A percentile compares a stretch with the other conserved stretches of the same genome.
Evolutionary conservation across 2,329 filamentous ascomycete genomes (phyloP).

Genomic region (Bisporella sp.): DNA sequence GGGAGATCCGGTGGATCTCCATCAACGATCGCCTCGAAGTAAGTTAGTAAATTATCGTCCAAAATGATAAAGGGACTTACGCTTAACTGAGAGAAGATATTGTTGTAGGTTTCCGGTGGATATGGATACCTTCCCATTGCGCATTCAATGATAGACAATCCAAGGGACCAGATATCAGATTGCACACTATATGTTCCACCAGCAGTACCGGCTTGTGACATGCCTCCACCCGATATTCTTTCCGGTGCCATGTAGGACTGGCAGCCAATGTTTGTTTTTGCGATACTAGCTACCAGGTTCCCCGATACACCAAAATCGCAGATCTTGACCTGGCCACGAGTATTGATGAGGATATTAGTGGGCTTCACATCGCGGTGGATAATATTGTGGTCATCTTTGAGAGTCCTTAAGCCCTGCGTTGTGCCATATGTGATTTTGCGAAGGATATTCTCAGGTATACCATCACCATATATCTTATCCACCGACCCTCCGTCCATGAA

Average conservation of each 20-base stretch:
- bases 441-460: constrained; percentile 81
- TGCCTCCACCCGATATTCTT: constrained; percentile 80
- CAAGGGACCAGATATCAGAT: constrained; percentile 96
- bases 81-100: constrained; percentile 94
- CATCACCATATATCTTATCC: constrained; percentile 88
- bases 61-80: constrained; percentile 50
- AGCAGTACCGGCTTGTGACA: constrained; percentile 61
- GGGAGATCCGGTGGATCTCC: constrained; percentile 91
- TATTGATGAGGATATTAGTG: constrained; percentile 95
- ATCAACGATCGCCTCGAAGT: constrained; percentile 81
- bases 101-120: constrained; percentile 93
- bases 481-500: constrained; percentile 98
- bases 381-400: constrained; percentile 98
- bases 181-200: constrained; percentile 95
- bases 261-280: constrained; percentile 97
- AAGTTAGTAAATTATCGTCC: constrained; percentile 3
- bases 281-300: constrained; percentile 93
- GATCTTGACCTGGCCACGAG: constrained; percentile 87
- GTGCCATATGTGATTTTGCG: constrained; percentile 88
- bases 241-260: constrained; percentile 99
- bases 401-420: constrained; percentile 79
- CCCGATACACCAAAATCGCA: constrained; percentile 98
- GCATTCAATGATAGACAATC: constrained; percentile 91
- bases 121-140: constrained; percentile 93
- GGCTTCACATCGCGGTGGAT: constrained; percentile 98